Percentiles rank a stretch among this genome's conserved stretches.
phyloP scores from a whole-genome alignment of 1,284 basidiomycete species.

The Kalmanozyma brasiliensis region DNA sequence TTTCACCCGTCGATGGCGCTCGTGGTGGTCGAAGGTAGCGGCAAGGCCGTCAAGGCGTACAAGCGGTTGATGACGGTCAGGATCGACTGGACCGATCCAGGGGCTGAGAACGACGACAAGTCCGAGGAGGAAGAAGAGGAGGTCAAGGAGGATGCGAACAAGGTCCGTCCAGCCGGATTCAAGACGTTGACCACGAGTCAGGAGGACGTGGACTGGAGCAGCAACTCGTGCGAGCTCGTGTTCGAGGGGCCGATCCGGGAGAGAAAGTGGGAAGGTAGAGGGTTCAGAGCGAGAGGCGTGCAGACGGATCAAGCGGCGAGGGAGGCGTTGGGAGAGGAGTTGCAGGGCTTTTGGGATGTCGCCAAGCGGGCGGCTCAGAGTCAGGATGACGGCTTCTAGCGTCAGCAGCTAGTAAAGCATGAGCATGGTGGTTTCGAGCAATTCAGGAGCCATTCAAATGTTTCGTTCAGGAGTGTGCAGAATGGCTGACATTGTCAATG shows the following conservation, averaged over 20 bases:
- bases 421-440: not conserved
- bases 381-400: conserved; percentile 14
- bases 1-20: conserved; percentile 88
- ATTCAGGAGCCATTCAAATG: too few relatives aligned
- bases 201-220: conserved; percentile 73
- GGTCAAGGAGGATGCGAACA: conserved; percentile 16
- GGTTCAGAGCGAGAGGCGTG: conserved; percentile 76
- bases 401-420: not conserved
- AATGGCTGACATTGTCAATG: too few relatives aligned
- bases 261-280: conserved; percentile 68
- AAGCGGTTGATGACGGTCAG: conserved; percentile 86
- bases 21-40: conserved; percentile 91
- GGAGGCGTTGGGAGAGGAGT: conserved; percentile 82
- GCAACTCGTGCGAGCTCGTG: conserved; percentile 88
- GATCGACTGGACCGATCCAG: conserved; percentile 91
- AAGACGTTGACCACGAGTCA: conserved; percentile 15
- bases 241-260: conserved; percentile 93
- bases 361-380: conserved; percentile 73
- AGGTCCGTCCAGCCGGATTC: conserved; percentile 56
- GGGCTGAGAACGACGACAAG: conserved; percentile 71
- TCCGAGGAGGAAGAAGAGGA: conserved; percentile 61
- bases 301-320: conserved; percentile 86
- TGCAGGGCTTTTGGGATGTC: conserved; percentile 92
- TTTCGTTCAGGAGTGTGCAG: not conserved
- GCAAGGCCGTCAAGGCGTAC: conserved; percentile 87